These are phyloP conservation scores for Arthrinium phaeospermum DNA, from an alignment of 2,329 filamentous ascomycete genomes.

Conservation along the genomic window DNA sequence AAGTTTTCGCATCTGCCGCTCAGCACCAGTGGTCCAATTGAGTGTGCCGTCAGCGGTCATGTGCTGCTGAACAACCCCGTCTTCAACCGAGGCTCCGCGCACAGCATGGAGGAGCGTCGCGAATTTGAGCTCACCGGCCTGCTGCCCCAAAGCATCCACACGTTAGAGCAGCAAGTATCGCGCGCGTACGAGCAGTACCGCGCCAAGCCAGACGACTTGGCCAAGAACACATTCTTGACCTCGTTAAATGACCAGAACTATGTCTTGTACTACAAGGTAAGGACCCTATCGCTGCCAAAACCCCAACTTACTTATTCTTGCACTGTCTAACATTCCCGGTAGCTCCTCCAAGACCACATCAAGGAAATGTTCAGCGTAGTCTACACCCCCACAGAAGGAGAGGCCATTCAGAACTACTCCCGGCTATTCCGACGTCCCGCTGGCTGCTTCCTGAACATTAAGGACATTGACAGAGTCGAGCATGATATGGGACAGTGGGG, in stretches of 20 bases:
- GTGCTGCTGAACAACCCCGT: slow-evolving; percentile 68
- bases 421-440: slow-evolving; percentile 77
- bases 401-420: slow-evolving; percentile 86
- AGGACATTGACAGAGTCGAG: slow-evolving; percentile 69
- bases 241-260: slow-evolving; percentile 86
- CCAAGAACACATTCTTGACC: slow-evolving; percentile 88
- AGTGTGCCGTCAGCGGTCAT: slow-evolving; percentile 55
- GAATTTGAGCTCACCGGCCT: slow-evolving; percentile 75
- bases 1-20: slow-evolving; percentile 53
- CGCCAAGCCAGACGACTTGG: slow-evolving; percentile 65
- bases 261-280: slow-evolving; percentile 77
- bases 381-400: slow-evolving; percentile 89
- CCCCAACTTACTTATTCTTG: neutral
- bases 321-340: neutral
- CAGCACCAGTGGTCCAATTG: slow-evolving; percentile 53
- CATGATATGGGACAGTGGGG: slow-evolving; percentile 73
- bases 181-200: slow-evolving; percentile 83
- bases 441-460: slow-evolving; percentile 81
- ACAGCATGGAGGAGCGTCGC: slow-evolving; percentile 70
- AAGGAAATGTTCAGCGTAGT: slow-evolving; percentile 91
- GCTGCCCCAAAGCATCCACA: slow-evolving; percentile 74
- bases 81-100: slow-evolving; percentile 86
- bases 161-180: slow-evolving; percentile 75
- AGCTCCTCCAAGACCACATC: slow-evolving; percentile 75
- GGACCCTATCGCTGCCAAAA: slow-evolving; percentile 24